Base-by-base conservation (phyloP, 805 yeast genomes). In the Candida koratica region DNA sequence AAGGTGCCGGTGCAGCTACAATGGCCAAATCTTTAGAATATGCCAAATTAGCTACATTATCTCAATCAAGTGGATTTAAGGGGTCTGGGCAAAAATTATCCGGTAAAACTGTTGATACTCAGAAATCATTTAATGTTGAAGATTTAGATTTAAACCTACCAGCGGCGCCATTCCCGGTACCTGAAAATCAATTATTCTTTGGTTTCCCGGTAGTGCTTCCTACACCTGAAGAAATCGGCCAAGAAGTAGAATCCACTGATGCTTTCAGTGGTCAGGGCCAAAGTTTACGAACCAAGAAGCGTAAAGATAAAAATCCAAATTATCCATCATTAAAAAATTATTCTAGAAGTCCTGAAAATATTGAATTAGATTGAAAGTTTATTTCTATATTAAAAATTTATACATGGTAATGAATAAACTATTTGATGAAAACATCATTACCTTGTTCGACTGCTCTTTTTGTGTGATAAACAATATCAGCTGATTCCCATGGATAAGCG, bases 161-260 rank as follows among this genome's bases (percentile, higher is more conserved):
- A 4, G 84, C 95, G 0, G 84, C 77, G 2, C 84, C 88, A 7
- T 63, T 93, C 37, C 60, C 67, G 5, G 63, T 93, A 27, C 94
- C 96, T 0, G 82, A 74, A 25, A 95, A 95, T 16, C 90, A 87
- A 57, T 67, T 93, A 10, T 93, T 93, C 53, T 89, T 93, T 56
- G 99, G 99, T 1, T 93, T 81, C 55, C 97, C 97, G 0, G 75
- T 83, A 4, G 67, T 69, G 13, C 73, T 64, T 34, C 71, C 72
- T 2, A 52, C 56, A 1, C 60, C 58, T 3, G 63, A 60, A 32
- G 50, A 37, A 12, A 37, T 45, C 3, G 60, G 58, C 17, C 48
- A 48, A 17, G 56, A 47, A 20, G 36, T 32, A 6, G 73, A 61
- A 15, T 64, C 53, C 1, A 54, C 52, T 3, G 51, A 56, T n/a